Evolutionary conservation across 106 monocot genomes (phyloP).

Genomic region (Dactylorhiza incarnata): DNA sequence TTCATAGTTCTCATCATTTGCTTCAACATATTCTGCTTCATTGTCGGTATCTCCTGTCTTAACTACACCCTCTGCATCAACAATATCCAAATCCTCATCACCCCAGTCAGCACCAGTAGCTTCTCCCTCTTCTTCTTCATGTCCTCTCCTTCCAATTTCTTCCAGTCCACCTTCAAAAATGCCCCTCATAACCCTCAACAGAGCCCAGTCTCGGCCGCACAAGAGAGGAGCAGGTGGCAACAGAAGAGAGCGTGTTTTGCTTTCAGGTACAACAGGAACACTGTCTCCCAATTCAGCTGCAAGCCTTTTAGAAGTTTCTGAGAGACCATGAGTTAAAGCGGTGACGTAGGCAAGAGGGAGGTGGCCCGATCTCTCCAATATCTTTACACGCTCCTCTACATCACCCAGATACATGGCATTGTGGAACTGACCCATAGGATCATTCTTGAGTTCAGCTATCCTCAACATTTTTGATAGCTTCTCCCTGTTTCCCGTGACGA

Average conservation of each 20-base stretch:
- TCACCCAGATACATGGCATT: constrained; percentile 92
- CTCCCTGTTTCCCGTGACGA: constrained; percentile 71
- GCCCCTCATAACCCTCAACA: constrained; percentile 78
- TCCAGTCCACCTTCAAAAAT: constrained; percentile 82
- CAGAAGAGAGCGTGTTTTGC: constrained; percentile 46
- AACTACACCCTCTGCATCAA: constrained; percentile 36
- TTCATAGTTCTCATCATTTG: constrained; percentile 50
- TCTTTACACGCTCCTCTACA: constrained; percentile 60
- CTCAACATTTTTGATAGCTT: constrained; percentile 84
- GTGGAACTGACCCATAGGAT: constrained; percentile 95
- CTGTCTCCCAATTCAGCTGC: constrained; percentile 68
- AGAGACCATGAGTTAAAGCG: constrained; percentile 65
- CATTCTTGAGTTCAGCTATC: constrained; percentile 87
- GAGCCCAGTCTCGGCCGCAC: constrained; percentile 69
- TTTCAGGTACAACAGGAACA: constrained; percentile 56
- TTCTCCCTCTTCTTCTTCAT: constrained; percentile 37
- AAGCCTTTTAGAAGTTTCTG: constrained; percentile 64
- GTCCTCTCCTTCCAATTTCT: constrained; percentile 30
- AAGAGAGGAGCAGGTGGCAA: constrained; percentile 69
- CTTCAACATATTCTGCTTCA: constrained; percentile 46
- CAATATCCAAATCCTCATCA: constrained; percentile 77
- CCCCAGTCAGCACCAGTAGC: constrained; percentile 59
- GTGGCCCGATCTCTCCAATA: constrained; percentile 78
- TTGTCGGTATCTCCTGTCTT: constrained; percentile 40
- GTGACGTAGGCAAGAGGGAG: constrained; percentile 81